phyloP scores from a whole-genome alignment of 75 land plant genomes.

The Cupressus sempervirens region DNA sequence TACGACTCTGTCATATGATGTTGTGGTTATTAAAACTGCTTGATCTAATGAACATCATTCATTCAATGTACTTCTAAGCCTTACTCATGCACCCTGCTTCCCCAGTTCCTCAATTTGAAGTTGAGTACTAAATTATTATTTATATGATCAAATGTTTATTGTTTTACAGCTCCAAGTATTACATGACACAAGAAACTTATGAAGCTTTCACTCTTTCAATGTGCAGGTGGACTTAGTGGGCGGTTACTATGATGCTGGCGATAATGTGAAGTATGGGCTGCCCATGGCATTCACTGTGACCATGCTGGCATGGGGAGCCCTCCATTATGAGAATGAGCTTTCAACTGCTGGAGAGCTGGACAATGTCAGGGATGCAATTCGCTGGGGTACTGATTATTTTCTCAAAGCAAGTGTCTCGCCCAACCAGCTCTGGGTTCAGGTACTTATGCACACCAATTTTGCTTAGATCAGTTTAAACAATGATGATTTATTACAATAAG shows the following conservation, averaged over 20 bases:
- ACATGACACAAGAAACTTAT: background rate
- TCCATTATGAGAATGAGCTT: conserved; percentile 40
- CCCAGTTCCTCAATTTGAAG: no score
- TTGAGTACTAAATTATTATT: no score
- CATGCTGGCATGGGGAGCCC: conserved; percentile 68
- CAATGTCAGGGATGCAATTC: conserved; percentile 47
- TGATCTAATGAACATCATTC: no score
- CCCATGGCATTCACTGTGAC: conserved; percentile 97
- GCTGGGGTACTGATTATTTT: conserved; percentile 94
- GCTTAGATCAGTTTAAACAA: background rate
- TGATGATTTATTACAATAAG: background rate
- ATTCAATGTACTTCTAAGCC: no score
- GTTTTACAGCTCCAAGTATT: no score
- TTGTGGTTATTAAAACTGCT: no score
- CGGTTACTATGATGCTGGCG: conserved; percentile 98
- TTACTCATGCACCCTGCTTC: no score
- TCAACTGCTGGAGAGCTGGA: conserved; percentile 44
- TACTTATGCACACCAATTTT: background rate
- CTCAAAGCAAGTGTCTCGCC: conserved; percentile 44
- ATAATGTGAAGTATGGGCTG: conserved; percentile 90
- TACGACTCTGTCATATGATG: no score
- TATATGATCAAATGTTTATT: no score
- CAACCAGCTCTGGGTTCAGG: conserved; percentile 71
- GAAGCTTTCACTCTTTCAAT: background rate
- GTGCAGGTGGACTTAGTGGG: conserved; percentile 70